Conservation (phyloP, 306 rosid genomes). For the Dryas alaskensis region DNA sequence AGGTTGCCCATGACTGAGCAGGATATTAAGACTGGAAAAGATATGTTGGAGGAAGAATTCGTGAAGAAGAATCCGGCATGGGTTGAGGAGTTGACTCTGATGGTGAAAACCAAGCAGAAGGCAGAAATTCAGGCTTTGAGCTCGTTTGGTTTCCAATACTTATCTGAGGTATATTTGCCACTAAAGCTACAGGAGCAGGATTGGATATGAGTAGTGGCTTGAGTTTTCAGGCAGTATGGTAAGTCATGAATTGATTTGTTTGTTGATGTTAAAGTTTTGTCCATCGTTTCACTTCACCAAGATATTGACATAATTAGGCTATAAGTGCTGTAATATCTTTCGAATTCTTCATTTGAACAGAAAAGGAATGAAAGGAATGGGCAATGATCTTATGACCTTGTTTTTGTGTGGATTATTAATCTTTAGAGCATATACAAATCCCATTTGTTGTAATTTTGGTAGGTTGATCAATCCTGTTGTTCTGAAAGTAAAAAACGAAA, state of each 20-base stretch:
- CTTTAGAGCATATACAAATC: not conserved
- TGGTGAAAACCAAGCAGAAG: constrained; percentile 96
- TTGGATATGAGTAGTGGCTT: constrained; percentile 51
- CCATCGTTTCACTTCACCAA: not conserved
- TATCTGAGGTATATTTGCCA: constrained; percentile 84
- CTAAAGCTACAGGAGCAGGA: constrained; percentile 85
- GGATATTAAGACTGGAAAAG: constrained; percentile 97
- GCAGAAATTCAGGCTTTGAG: constrained; percentile 97
- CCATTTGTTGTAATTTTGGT: not conserved
- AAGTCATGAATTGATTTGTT: not conserved
- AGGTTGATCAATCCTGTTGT: not conserved
- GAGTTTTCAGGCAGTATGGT: not conserved
- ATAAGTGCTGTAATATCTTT: not conserved
- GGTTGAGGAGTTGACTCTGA: constrained; percentile 86
- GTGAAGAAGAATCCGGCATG: constrained; percentile 94
- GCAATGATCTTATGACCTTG: not conserved
- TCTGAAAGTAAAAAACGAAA: too few relatives aligned
- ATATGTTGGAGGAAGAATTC: constrained; percentile 88
- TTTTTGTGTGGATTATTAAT: not conserved
- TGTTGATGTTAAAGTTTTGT: not conserved
- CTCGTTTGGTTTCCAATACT: constrained; percentile 82
- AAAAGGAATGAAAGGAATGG: not conserved
- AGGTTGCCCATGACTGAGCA: constrained; percentile 91
- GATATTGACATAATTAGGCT: not conserved
- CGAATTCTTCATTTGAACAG: not conserved